Percentiles rank a stretch among this genome's conserved stretches.
These are phyloP conservation scores for Trichaptum fuscoviolaceum DNA, from an alignment of 768 basidiomycete species.

Conservation along the genomic window DNA sequence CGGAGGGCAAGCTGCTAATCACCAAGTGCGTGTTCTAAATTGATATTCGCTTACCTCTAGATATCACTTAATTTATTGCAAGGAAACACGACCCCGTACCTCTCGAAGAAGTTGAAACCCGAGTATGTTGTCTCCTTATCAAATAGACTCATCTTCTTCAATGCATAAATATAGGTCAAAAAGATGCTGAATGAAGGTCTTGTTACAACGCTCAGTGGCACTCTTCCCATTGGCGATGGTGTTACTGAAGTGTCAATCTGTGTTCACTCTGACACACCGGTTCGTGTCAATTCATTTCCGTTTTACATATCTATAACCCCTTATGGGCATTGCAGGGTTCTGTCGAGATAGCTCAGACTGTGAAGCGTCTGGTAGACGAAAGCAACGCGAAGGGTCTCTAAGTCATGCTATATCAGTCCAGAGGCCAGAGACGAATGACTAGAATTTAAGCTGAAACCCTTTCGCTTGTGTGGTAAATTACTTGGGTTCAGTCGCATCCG, in stretches of 20 bases:
- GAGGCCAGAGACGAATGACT: no score
- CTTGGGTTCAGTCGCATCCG: no score
- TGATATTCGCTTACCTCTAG: neutral
- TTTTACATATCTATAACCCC: constrained; percentile 1
- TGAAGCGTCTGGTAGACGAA: constrained; percentile 52
- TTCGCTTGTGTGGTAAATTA: no score
- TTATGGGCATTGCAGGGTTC: constrained; percentile 35
- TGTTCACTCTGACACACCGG: constrained; percentile 61
- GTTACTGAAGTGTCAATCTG: constrained; percentile 54
- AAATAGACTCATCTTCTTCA: neutral
- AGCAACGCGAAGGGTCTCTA: constrained; percentile 31
- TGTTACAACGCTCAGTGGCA: constrained; percentile 38
- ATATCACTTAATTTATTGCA: constrained; percentile 1
- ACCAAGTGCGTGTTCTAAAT: constrained; percentile 39
- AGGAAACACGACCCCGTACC: constrained; percentile 50
- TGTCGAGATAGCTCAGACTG: constrained; percentile 44
- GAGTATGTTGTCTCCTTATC: constrained; percentile 28
- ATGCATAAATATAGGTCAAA: constrained; percentile 30
- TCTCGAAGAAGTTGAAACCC: constrained; percentile 33
- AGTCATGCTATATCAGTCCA: no score
- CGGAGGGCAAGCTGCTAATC: constrained; percentile 53
- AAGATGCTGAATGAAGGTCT: constrained; percentile 36
- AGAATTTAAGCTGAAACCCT: no score
- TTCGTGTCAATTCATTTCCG: constrained; percentile 26
- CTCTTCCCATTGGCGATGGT: constrained; percentile 37